Conservation (phyloP, 1,284 basidiomycete genomes). For the Trichosporon faecale region DNA sequence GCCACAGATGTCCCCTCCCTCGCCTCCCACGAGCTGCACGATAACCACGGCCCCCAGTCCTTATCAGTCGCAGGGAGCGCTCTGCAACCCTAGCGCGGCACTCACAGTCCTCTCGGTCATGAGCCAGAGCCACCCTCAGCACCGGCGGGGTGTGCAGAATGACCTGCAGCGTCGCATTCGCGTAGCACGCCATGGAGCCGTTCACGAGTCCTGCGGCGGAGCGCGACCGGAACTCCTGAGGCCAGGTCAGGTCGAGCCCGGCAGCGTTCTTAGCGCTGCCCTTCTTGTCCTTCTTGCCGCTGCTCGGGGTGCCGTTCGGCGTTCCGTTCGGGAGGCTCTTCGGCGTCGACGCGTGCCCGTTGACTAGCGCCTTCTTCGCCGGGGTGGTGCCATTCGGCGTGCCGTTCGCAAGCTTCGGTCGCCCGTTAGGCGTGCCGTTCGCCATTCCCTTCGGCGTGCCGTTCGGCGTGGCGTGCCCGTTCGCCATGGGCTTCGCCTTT, state of each 20-base stretch:
- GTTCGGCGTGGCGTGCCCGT: conserved; percentile 15
- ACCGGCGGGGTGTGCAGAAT: conserved; percentile 91
- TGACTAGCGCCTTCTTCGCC: neutral
- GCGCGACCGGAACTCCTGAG: conserved; percentile 25
- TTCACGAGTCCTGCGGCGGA: conserved; percentile 68
- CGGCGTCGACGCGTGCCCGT: neutral
- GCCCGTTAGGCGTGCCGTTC: conserved; percentile 15
- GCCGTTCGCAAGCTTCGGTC: neutral
- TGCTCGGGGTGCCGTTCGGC: neutral
- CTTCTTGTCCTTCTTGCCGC: conserved; percentile 8
- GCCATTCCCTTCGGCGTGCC: conserved; percentile 13
- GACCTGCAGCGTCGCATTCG: conserved; percentile 93
- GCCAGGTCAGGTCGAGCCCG: conserved; percentile 35
- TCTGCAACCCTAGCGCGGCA: neutral
- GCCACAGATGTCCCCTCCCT: neutral
- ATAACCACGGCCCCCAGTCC: neutral
- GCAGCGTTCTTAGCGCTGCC: neutral
- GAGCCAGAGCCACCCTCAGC: conserved; percentile 64
- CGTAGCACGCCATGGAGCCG: conserved; percentile 94
- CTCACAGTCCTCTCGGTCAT: conserved; percentile 55
- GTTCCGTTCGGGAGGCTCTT: neutral
- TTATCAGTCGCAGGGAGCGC: neutral
- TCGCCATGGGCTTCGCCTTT: neutral
- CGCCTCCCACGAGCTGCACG: neutral
- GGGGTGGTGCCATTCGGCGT: neutral